These are phyloP conservation scores for Wallacemonas sp. DNA, from an alignment of 208 protist species.

Conservation along the genomic window DNA sequence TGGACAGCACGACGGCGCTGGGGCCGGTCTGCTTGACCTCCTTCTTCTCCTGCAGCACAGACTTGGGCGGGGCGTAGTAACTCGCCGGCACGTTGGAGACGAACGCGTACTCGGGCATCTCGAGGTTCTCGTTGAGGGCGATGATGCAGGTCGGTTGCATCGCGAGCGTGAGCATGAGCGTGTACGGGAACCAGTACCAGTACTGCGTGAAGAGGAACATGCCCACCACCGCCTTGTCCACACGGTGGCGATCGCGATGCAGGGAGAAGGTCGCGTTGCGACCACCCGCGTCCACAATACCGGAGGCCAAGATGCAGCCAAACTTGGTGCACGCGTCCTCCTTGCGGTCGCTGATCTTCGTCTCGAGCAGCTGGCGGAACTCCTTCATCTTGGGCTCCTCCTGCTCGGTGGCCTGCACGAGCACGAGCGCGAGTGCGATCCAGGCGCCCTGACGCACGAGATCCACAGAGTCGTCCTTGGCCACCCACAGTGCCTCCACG, in stretches of 20 bases:
- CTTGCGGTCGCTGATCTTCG: slow-evolving; percentile 90
- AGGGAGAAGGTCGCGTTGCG: slow-evolving; percentile 97
- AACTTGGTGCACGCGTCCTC: slow-evolving; percentile 97
- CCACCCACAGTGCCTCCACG: slow-evolving; percentile 94
- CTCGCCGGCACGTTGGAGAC: slow-evolving; percentile 92
- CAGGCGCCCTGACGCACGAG: slow-evolving; percentile 98
- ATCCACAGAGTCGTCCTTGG: slow-evolving; percentile 95
- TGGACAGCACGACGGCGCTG: slow-evolving; percentile 84
- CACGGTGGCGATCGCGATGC: slow-evolving; percentile 93
- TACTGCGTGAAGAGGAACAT: slow-evolving; percentile 98
- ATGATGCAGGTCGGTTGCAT: slow-evolving; percentile 98
- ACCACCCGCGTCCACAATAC: slow-evolving; percentile 98
- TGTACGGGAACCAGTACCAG: slow-evolving; percentile 99
- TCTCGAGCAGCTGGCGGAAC: slow-evolving; percentile 74
- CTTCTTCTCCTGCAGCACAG: slow-evolving; percentile 87
- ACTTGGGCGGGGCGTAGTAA: slow-evolving; percentile 92
- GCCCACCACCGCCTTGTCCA: slow-evolving; percentile 96
- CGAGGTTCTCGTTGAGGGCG: slow-evolving; percentile 96
- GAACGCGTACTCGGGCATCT: slow-evolving; percentile 95
- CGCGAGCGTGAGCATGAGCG: slow-evolving; percentile 96
- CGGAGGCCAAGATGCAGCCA: slow-evolving; percentile 97
- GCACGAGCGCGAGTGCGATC: slow-evolving; percentile 96
- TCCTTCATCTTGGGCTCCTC: slow-evolving; percentile 91
- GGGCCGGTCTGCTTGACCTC: slow-evolving; percentile 67
- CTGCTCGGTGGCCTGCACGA: slow-evolving; percentile 93